Conservation (phyloP, 129 eudicot species). For the Smallanthus sonchifolius region DNA sequence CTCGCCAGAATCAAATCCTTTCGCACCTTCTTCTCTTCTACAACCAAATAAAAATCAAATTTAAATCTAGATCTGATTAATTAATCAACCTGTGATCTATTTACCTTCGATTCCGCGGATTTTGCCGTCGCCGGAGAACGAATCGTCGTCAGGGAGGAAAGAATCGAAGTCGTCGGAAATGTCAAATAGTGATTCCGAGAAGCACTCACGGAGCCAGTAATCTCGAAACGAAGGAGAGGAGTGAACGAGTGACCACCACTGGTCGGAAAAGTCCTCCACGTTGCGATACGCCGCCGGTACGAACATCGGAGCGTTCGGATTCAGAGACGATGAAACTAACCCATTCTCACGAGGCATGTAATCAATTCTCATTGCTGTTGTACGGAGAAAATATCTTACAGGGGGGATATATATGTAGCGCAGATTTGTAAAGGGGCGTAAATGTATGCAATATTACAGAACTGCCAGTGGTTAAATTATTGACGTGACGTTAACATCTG, state of each 20-base stretch:
- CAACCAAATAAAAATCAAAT: not conserved
- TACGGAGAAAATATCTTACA: slow-evolving; percentile 16
- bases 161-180: slow-evolving; percentile 32
- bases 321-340: slow-evolving; percentile 48
- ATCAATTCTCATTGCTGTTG: slow-evolving; percentile 35
- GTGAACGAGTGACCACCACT: slow-evolving; percentile 90
- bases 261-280: slow-evolving; percentile 86
- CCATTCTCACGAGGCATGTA: slow-evolving; percentile 23
- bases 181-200: slow-evolving; percentile 44
- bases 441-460: not conserved
- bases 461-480: slow-evolving; percentile 7
- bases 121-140: not conserved
- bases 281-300: slow-evolving; percentile 65
- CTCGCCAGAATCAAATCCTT: slow-evolving; percentile 60
- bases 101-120: slow-evolving; percentile 39
- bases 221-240: slow-evolving; percentile 91
- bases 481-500: not conserved
- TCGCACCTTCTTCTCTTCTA: slow-evolving; percentile 29
- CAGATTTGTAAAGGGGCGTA: not conserved
- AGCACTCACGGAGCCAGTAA: slow-evolving; percentile 86
- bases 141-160: slow-evolving; percentile 28
- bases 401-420: not conserved
- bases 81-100: not conserved
- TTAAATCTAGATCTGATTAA: not conserved
- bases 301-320: slow-evolving; percentile 89